Evolutionary conservation across 2,329 filamentous ascomycete genomes (phyloP), one percentile per base, ranked within the genome.

Genomic region (Coniochaeta sp.): DNA sequence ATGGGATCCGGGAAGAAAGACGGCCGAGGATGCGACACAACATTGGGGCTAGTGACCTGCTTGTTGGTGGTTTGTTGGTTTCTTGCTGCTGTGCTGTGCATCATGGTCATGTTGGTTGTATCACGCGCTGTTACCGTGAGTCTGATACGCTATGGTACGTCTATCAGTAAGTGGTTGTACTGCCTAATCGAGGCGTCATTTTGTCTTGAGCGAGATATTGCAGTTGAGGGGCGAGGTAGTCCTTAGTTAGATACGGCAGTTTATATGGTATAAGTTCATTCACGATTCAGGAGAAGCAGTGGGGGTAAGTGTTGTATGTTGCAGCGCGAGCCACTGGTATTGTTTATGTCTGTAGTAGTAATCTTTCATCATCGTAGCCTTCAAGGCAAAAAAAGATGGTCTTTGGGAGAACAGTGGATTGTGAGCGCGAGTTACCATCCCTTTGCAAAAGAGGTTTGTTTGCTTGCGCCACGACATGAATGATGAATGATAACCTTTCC

Each of bases 321-420:
- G 38, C 45, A 47, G 45, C 45, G 45, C 27, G 45, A 47, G 45
- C 45, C 45, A 47, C 45, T 47, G 45, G 45, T 47, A 47, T 47
- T 47, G 45, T 47, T 47, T 47, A 47, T 42, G 18, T 22, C 26
- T 18, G 6, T 30, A 30, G 27, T 30, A 30, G 27, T 26, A n/a
- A 42, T 47, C 45, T 47, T 31, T 31, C 45, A 47, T 47, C 26
- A 47, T 47, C 45, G 26, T 31, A 31, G 26, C 45, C 45, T 47
- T 47, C 45, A 47, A 47, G 26, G 45, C 45, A 47, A n/a, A n/a
- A n/a, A n/a, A n/a, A n/a, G n/a, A n/a, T n/a, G n/a, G n/a, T n/a
- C n/a, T n/a, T n/a, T n/a, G n/a, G n/a, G n/a, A n/a, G n/a, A n/a
- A n/a, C n/a, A n/a, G n/a, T n/a, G n/a, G n/a, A n/a, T n/a, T n/a